Conservation (phyloP, 257 asterid species). For the Capsicum chinense region DNA sequence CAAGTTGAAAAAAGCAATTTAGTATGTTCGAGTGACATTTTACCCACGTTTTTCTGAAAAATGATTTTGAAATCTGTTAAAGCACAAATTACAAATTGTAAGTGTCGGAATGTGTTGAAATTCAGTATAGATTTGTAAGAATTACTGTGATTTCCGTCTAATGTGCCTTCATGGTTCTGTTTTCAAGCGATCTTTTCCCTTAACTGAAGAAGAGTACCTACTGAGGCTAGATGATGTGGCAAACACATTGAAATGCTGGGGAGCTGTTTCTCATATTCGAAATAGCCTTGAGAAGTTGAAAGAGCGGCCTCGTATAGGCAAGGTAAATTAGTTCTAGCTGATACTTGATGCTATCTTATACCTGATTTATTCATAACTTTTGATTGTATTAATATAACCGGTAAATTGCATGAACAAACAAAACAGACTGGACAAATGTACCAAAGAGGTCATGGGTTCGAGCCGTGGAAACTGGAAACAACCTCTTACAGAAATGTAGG, state of each 20-base stretch:
- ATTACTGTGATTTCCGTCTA: slow-evolving; percentile 30
- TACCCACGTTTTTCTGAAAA: background rate
- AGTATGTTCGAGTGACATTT: no score
- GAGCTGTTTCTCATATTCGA: slow-evolving; percentile 96
- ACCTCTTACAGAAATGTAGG: no score
- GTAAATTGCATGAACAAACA: background rate
- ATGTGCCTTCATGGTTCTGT: slow-evolving; percentile 35
- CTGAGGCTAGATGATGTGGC: slow-evolving; percentile 95
- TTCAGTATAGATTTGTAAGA: background rate
- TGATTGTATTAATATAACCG: background rate
- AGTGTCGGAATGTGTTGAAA: background rate
- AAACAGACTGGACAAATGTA: background rate
- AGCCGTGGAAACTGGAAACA: no score
- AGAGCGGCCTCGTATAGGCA: slow-evolving; percentile 96
- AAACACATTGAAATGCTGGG: slow-evolving; percentile 90
- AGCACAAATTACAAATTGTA: background rate
- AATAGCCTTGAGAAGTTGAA: slow-evolving; percentile 74
- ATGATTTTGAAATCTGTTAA: background rate
- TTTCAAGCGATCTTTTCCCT: slow-evolving; percentile 82
- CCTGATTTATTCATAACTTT: background rate
- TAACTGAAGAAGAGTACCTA: slow-evolving; percentile 94
- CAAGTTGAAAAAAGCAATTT: no score
- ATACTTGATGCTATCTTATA: background rate
- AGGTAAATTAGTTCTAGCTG: slow-evolving; percentile 41
- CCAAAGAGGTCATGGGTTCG: no score